Conservation (phyloP, 495 filamentous ascomycete species). For the Oidiodendron maius region DNA sequence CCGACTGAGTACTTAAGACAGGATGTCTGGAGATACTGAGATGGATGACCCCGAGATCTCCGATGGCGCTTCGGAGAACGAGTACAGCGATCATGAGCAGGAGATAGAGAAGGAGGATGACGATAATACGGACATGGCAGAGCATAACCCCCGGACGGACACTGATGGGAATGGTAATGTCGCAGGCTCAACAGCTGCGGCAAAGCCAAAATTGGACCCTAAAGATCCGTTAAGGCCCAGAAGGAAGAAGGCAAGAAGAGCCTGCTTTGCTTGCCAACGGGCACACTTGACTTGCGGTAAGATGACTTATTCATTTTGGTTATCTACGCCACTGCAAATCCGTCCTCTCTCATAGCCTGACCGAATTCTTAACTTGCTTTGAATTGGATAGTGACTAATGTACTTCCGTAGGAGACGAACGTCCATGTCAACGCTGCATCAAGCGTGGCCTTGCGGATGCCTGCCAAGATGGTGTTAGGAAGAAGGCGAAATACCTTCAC, state of each 20-base stretch:
- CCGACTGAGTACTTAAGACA: slow-evolving; percentile 19
- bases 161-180: slow-evolving; percentile 31
- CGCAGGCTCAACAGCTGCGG: slow-evolving; percentile 27
- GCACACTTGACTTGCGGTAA: slow-evolving; percentile 97
- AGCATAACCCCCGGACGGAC: slow-evolving; percentile 38
- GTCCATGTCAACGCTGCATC: slow-evolving; percentile 89
- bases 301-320: too few relatives aligned
- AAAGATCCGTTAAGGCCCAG: slow-evolving; percentile 84
- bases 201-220: slow-evolving; percentile 59
- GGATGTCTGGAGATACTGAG: slow-evolving; percentile 25
- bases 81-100: slow-evolving; percentile 46
- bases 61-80: slow-evolving; percentile 47
- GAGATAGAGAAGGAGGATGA: slow-evolving; percentile 45
- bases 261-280: slow-evolving; percentile 94
- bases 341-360: too few relatives aligned
- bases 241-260: slow-evolving; percentile 91
- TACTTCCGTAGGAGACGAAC: slow-evolving; percentile 52
- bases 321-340: too few relatives aligned
- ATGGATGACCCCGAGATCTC: slow-evolving; percentile 28
- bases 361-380: background rate
- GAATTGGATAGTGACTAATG: slow-evolving; percentile 1
- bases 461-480: slow-evolving; percentile 93
- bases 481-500: slow-evolving; percentile 98
- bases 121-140: slow-evolving; percentile 51
- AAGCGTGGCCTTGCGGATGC: slow-evolving; percentile 84